Conservation (phyloP, 2,329 filamentous ascomycete species). For the Shiraia bambusicola region DNA sequence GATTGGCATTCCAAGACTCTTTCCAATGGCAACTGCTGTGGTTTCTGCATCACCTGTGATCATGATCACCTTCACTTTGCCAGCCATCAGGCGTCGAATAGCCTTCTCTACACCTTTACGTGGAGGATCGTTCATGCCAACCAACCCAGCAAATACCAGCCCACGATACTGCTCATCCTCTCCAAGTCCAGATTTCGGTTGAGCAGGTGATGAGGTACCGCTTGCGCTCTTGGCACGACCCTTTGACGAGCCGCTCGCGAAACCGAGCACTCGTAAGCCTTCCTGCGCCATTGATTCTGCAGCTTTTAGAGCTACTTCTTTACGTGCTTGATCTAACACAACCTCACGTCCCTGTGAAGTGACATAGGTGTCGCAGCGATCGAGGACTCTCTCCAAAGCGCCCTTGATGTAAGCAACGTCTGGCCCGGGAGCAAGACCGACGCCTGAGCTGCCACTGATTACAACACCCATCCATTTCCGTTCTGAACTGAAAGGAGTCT, state of each 20-base stretch:
- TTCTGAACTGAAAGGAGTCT: constrained; percentile 95
- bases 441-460: constrained; percentile 57
- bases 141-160: constrained; percentile 85
- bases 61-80: constrained; percentile 97
- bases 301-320: constrained; percentile 73
- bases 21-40: constrained; percentile 90
- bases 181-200: constrained; percentile 34
- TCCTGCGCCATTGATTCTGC: constrained; percentile 86
- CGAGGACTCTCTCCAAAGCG: constrained; percentile 82
- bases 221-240: constrained; percentile 30
- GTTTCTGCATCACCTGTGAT: constrained; percentile 97
- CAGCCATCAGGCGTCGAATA: constrained; percentile 86
- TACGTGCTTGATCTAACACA: constrained; percentile 73
- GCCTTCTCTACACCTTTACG: constrained; percentile 85
- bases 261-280: constrained; percentile 86
- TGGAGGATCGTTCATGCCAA: constrained; percentile 97
- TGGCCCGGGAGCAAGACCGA: constrained; percentile 58
- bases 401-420: constrained; percentile 96
- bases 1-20: constrained; percentile 92
- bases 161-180: constrained; percentile 78
- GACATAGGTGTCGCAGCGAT: constrained; percentile 86
- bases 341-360: constrained; percentile 84
- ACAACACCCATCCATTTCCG: constrained; percentile 99
- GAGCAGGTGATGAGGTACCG: constrained; percentile 34
- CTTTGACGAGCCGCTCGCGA: constrained; percentile 75